Percentiles rank a stretch among this genome's conserved stretches.
Conservation (phyloP, 225 moss, liverwort and hornwort genomes). For the Pseudisothecium myosuroides region DNA sequence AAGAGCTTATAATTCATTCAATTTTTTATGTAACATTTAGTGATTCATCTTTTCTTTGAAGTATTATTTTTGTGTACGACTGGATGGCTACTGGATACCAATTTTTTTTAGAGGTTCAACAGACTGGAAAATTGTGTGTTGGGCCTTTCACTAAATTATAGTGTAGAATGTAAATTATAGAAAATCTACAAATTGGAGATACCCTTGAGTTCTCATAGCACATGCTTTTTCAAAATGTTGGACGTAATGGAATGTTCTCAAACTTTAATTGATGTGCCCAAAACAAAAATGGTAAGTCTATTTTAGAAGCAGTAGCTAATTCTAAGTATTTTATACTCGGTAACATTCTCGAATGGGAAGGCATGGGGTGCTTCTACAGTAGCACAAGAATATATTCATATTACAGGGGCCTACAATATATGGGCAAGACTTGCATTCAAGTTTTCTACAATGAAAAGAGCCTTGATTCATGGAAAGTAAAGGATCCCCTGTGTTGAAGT, state of each 20-base stretch:
- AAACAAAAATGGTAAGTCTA: not conserved
- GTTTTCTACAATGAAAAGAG: not conserved
- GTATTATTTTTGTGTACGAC: not conserved
- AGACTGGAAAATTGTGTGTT: not conserved
- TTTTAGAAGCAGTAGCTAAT: not conserved
- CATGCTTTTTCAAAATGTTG: not conserved
- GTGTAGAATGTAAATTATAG: not conserved
- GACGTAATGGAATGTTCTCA: not conserved
- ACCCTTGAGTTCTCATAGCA: not conserved
- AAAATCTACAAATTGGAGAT: not conserved
- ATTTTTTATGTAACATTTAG: not conserved
- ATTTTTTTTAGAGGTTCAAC: not conserved
- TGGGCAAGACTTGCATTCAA: not conserved
- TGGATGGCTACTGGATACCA: not conserved
- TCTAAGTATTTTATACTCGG: not conserved
- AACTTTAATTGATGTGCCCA: no score
- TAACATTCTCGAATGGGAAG: not conserved
- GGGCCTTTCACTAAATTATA: not conserved
- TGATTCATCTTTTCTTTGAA: not conserved
- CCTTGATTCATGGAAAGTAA: not conserved
- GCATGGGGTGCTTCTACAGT: not conserved
- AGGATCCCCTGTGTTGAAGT: fast-evolving
- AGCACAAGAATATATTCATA: no score
- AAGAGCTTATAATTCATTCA: not conserved
- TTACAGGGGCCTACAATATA: not conserved